Base-by-base conservation (phyloP, 2,329 filamentous ascomycete species). In the Rutstroemia sp. region DNA sequence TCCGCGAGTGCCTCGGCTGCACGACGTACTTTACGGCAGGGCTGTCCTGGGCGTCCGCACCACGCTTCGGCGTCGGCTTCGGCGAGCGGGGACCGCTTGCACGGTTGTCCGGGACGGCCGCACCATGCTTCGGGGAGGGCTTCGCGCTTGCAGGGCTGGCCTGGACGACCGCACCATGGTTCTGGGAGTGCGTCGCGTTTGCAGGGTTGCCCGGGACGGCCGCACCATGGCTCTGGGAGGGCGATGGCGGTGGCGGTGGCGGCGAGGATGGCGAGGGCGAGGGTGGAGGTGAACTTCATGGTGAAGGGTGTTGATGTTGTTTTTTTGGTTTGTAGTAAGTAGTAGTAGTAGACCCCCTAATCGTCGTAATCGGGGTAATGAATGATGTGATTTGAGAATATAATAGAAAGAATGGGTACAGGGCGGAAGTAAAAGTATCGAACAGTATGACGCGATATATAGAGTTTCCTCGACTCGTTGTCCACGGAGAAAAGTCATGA, bases 91-190 rank as follows among this genome's bases (percentile, higher is more conserved):
- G 51, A 21, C 6, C 53, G 34, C 46, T 56, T 56, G 53, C 53
- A 57, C 6, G 34, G 34, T 44, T 54, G 55, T 9, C 55, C 55
- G 4, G 55, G 55, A 16, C 50, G 30, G 3, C 57, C 57, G 38
- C 57, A 58, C 21, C 56, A 67, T 39, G 65, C 59, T 41, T 58
- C 59, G 21, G 60, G 54, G 21, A 66, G 45, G 14, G 51, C 19
- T 16, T 56, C 38, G 37, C 57, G 57, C n/a, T 51, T 51, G 42
- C 54, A 57, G 19, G 50, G 50, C 14, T 57, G 48, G 8, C 54
- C 54, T 16, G 46, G 47, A 16, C 34, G 48, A 14, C 54, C 54
- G 30, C 53, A 56, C 46, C 46, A 48, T 25, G 53, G 38, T 8
- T 50, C 46, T 1, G 47, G n/a, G 16, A 34, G 14, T 7, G 53